Percentiles rank a stretch among this genome's conserved stretches.
These are phyloP conservation scores for Acacia confusa DNA, from an alignment of 306 rosid genomes.

Conservation along the genomic window DNA sequence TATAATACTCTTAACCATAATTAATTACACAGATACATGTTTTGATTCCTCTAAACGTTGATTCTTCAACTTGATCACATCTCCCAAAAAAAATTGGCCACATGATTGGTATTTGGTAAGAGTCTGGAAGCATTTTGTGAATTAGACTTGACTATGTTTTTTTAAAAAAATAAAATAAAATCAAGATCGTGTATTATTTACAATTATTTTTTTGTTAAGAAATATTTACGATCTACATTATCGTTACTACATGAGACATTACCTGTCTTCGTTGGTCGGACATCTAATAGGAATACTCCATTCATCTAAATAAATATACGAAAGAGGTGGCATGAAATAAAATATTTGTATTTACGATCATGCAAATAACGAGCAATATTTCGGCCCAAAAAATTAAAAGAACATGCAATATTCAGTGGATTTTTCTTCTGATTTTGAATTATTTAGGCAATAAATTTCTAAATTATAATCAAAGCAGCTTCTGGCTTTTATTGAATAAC, in stretches of 20 bases:
- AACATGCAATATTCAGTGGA: neutral
- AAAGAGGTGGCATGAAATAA: neutral
- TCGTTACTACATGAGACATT: neutral
- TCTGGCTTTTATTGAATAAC: neutral
- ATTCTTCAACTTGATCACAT: neutral
- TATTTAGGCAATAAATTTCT: no score
- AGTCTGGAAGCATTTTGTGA: neutral
- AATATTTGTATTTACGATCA: neutral
- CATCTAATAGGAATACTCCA: neutral
- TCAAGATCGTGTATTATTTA: neutral
- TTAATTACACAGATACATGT: neutral
- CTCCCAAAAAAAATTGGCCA: neutral
- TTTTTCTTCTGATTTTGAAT: neutral
- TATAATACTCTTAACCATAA: neutral
- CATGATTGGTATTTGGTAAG: neutral
- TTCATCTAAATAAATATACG: neutral
- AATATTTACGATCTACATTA: neutral
- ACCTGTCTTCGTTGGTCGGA: neutral
- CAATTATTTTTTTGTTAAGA: neutral
- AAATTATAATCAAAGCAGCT: neutral
- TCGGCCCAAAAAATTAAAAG: neutral
- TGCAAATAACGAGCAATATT: neutral
- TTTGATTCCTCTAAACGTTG: neutral
- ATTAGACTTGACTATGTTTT: neutral
- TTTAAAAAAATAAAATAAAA: no score